Base-by-base conservation (phyloP, 108 stramenopile genomes). In the Cyclotella kingstonii region DNA sequence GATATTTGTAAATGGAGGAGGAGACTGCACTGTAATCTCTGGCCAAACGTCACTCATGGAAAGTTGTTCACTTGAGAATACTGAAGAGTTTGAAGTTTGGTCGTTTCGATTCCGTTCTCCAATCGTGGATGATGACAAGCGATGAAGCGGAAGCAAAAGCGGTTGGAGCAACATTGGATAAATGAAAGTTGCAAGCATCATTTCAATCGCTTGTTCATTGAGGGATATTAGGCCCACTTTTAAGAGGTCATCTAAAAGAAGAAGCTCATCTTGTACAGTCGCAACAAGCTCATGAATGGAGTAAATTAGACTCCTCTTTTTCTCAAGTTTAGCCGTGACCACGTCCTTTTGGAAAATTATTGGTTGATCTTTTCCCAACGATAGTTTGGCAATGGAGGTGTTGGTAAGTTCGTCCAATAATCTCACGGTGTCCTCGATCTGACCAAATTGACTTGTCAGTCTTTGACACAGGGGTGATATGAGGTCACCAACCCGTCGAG, bases 131-230 rank as follows among this genome's bases (percentile, higher is more conserved):
- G 64, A 45, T 14, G 73, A 53, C 44, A 60, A 61, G 28, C 86
- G 74, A 59, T 85, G 85, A 22, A 84, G 65, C 56, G 80, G 90
- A 26, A 89, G 42, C 17, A 86, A 60, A 6, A 94, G 73, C 5
- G 92, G 92, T 66, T 90, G 88, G 9, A 93, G 60, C 4, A 90
- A 53, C 60, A 93, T 68, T 4, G 91, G 91, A 80, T 93, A 93
- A 3, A 89, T 79, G 68, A 93, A 87, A 4, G 91, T 93, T 14
- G 91, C 88, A 44, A 93, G 76, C 88, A 93, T 81, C 86, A 93
- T 88, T 59, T 93, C 91, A 61, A 93, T 90, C 8, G 75, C 58
- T 63, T 93, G 91, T 57, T 93, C 91, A 54, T 90, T 93, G 35
- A 93, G 60, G n/a, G 84, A 77, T 29, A 85, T 85, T 5, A 93